Base-by-base conservation (phyloP, 164 flowering plant genomes). In the Tetrastigma voinierianum region DNA sequence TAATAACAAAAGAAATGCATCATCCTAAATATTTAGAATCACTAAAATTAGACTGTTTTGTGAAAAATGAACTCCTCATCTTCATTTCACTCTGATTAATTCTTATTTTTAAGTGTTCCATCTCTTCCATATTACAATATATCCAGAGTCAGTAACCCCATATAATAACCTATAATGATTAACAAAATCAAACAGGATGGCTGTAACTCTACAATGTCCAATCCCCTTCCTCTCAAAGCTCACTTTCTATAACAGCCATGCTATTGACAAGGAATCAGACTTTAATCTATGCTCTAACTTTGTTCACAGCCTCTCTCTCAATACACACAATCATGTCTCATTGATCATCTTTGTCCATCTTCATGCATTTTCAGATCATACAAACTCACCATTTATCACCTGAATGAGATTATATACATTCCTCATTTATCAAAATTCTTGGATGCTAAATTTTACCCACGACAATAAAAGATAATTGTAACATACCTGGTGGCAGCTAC, bases 401-500 rank as follows among this genome's bases (percentile, higher is more conserved):
- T 15, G 16, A 8, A 32, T 62, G 52, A n/a, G n/a, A 62, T 47
- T 10, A 46, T 20, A 10, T 3, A 17, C 1, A 8, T 11, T 6
- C 7, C 40, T 62, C 48, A 2, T n/a, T 62, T 11, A 10, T 55
- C 40, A 10, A 61, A 62, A 23, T 6, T 9, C 40, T 32, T 32
- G 3, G 6, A 32, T 32, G 40, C 40, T 32, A 32, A 32, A 4
- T 32, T 32, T 32, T 32, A 32, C 40, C 3, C 40, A 32, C 40
- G 6, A 32, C 40, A 4, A 32, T 32, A 3, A 51, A 21, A 23
- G 23, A 3, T 15, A 9, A 13, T 18, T 59, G 10, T 24, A 51
- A 67, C 47, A 51, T 80, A 92, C 99, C 98, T 95, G 97, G 75
- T 92, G 96, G 72, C 99, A 96, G 79, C 96, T 90, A 68, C 97